Base-by-base conservation (phyloP, 805 yeast species). In the Lipomyces starkeyi region DNA sequence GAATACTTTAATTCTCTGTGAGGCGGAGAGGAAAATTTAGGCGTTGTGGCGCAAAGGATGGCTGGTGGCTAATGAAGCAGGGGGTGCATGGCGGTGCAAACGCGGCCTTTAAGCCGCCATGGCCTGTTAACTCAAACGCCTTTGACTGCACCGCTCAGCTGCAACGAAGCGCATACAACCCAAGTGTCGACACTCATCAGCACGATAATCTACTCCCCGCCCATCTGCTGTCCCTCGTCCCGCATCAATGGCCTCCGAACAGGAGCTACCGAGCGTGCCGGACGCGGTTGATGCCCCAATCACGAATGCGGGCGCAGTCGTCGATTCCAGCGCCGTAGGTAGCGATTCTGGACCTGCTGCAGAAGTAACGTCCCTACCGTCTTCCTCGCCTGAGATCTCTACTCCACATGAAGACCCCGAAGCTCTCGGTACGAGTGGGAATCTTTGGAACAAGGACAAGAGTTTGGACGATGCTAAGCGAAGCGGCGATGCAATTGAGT, bases 211-310 rank as follows among this genome's bases (percentile, higher is more conserved):
- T n/a, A 17, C 20, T 17, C 22, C 20, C 9, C 9, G 3, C 8
- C 40, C 22, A n/a, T n/a, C 49, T 43, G 49, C 20, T 11, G 49
- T 43, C 22, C 49, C 49, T 43, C 22, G 49, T 43, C 49, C 22
- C 20, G 22, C 25, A 43, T 43, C 49, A 43, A 43, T 43, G 49
- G 49, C 8, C 49, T 43, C 49, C 49, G 49, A 43, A 7, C 20
- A n/a, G 49, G 49, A 43, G 49, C 22, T 43, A 43, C 49, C 49
- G 49, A 43, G 8, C 49, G 49, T 43, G 22, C 49, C 49, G 49
- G 49, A 43, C 49, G 49, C 49, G 49, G 22, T n/a, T n/a, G 20
- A 17, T 17, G 9, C 17, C 9, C 49, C 49, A 17, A n/a, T 43
- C 22, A 8, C 20, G 25, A 43, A n/a, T n/a, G 9, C 20, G 22